Percentiles rank a stretch among this genome's conserved stretches.
Conservation (phyloP, 352 stramenopile genomes). For the Globisporangium acanthophoron region DNA sequence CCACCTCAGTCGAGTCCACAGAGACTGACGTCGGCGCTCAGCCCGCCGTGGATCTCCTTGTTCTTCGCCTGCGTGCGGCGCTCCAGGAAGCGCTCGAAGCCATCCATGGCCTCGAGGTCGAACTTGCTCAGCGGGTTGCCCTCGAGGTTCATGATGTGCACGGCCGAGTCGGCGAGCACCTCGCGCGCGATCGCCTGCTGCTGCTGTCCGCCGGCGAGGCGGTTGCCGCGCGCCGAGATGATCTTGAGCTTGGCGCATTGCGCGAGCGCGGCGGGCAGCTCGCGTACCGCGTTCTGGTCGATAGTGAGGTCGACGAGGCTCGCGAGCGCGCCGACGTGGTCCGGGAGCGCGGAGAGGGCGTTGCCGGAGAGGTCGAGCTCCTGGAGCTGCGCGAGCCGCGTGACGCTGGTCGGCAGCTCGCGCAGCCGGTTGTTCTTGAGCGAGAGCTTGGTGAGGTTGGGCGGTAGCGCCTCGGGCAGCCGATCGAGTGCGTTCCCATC, state of each 20-base stretch:
- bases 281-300: slow-evolving; percentile 48
- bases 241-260: slow-evolving; percentile 66
- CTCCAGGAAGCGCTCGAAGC: slow-evolving; percentile 65
- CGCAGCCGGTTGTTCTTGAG: slow-evolving; percentile 55
- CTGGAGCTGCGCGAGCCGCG: slow-evolving; percentile 44
- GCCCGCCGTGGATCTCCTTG: slow-evolving; percentile 80
- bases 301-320: slow-evolving; percentile 66
- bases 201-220: slow-evolving; percentile 18
- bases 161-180: slow-evolving; percentile 45
- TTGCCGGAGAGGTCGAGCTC: slow-evolving; percentile 75
- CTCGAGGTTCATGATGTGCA: slow-evolving; percentile 83
- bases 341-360: slow-evolving; percentile 31
- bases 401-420: slow-evolving; percentile 37
- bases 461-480: slow-evolving; percentile 48
- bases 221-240: slow-evolving; percentile 60
- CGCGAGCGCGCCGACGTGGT: slow-evolving; percentile 33
- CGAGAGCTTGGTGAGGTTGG: slow-evolving; percentile 73
- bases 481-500: slow-evolving; percentile 64
- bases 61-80: slow-evolving; percentile 81
- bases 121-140: slow-evolving; percentile 76
- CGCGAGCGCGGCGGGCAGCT: slow-evolving; percentile 41
- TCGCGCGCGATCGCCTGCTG: slow-evolving; percentile 37
- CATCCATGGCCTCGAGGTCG: slow-evolving; percentile 72
- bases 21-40: slow-evolving; percentile 75
- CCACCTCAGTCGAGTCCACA: slow-evolving; percentile 61